Percentiles rank a stretch among this genome's conserved stretches.
These are phyloP conservation scores for Euclidium syriacum DNA, from an alignment of 345 rosid species.

Conservation along the genomic window DNA sequence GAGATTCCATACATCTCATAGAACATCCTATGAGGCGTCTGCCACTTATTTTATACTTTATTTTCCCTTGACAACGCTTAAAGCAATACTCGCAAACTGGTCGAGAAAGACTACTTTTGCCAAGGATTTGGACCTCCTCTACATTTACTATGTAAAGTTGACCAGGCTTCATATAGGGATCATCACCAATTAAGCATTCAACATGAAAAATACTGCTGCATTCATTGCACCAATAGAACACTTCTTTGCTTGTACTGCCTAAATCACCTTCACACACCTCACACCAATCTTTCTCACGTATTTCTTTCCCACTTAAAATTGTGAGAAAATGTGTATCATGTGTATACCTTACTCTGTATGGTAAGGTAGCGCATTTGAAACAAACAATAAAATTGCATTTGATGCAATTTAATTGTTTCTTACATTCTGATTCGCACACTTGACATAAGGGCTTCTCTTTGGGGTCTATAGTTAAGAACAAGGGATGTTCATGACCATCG, in stretches of 20 bases:
- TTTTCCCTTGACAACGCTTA: neutral
- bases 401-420: neutral
- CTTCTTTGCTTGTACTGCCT: no score
- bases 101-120: neutral
- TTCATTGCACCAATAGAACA: neutral
- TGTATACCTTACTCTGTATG: neutral
- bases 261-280: neutral
- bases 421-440: neutral
- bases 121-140: neutral
- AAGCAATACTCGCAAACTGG: neutral
- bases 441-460: neutral
- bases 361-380: neutral
- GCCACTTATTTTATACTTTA: no score
- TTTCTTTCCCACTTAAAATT: neutral
- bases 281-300: neutral
- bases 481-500: neutral
- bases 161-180: neutral
- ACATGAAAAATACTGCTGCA: neutral
- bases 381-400: neutral
- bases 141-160: accelerated
- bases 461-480: neutral
- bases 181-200: neutral
- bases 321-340: neutral
- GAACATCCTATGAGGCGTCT: neutral
- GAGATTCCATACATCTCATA: neutral